Conservation (phyloP, 2,329 filamentous ascomycete species). For the Cercospora brassicicola region DNA sequence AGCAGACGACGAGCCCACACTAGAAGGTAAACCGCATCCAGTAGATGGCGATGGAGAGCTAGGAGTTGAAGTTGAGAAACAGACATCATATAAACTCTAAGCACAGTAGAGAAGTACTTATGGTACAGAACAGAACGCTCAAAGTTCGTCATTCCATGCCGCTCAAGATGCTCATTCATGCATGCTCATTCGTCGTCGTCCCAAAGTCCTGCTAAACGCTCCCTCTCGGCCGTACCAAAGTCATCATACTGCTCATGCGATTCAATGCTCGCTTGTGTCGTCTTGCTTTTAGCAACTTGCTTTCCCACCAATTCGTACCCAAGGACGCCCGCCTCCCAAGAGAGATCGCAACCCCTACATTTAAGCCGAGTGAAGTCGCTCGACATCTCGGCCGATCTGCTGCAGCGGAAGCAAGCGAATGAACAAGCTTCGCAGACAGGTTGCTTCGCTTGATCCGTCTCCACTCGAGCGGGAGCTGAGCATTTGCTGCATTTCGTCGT, state of each 20-base stretch:
- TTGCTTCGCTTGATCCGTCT: conserved; percentile 9
- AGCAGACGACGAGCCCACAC: conserved; percentile 31
- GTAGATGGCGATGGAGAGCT: conserved; percentile 31
- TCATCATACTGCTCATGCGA: conserved; percentile 17
- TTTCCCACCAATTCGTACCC: conserved; percentile 40
- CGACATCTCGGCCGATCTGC: conserved; percentile 27
- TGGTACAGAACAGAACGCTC: neutral
- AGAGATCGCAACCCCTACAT: conserved; percentile 38
- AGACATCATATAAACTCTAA: conserved; percentile 11
- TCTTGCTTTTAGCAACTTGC: neutral
- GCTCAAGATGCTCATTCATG: neutral
- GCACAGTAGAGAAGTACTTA: conserved; percentile 9
- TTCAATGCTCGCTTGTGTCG: neutral
- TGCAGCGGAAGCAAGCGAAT: conserved; percentile 48
- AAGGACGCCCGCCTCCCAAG: conserved; percentile 44
- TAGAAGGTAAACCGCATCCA: conserved; percentile 30
- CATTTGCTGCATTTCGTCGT: conserved; percentile 21
- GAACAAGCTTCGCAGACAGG: conserved; percentile 45
- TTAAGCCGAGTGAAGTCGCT: conserved; percentile 25
- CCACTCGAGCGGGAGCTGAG: conserved; percentile 19
- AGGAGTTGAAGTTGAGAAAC: conserved; percentile 17
- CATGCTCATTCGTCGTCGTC: neutral
- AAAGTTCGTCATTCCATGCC: neutral
- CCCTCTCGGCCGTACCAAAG: conserved; percentile 18
- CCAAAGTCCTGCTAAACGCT: conserved; percentile 23